Base-by-base conservation (phyloP, 495 filamentous ascomycete species). In the Tuber magnatum region DNA sequence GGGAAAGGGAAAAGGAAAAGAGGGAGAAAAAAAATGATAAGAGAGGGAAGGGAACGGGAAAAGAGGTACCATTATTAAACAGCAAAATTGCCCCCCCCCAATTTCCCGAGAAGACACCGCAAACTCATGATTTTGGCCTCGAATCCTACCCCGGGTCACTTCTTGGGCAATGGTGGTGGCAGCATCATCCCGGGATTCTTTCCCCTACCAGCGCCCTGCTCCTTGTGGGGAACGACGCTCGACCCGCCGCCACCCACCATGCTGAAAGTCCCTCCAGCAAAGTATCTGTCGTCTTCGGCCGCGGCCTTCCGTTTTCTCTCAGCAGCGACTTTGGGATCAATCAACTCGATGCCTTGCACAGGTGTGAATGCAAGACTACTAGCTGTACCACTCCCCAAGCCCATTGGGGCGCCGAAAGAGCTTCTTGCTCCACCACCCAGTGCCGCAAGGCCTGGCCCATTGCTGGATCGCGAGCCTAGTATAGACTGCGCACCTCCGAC, bases 221-320 rank as follows among this genome's bases (percentile, higher is more conserved):
- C 90, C 83, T 93, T 94, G 48, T 84, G 84, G 5, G 88, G 86
- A 0, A 82, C 76, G 78, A 80, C 82, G 68, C 77, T 81, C 28
- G 75, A 77, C 44, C 39, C 83, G 65, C 80, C 85, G 61, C 87
- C 85, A 24, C 92, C 91, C 73, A 97, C 89, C 85, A 97, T 93
- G 40, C 95, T 97, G 77, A 99, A 99, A 6, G 94, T 95, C 3
- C 95, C 96, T 38, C 93, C 92, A 82, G 93, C 96, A 85, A 98
- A 98, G 91, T 93, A 98, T 61, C 93, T 86, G 83, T 98, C 94
- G 81, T 96, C 93, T 78, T 97, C 94, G 8, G 93, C 94, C 80
- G 95, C 95, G 81, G 92, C 86, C 86, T 98, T 97, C 76, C 93
- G 87, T 79, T 86, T 93, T 80, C 94, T 84, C 84, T 92, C 93